A percentile compares a stretch with the other conserved stretches of the same genome.
These are phyloP conservation scores for Falciphora oryzae DNA, from an alignment of 2,329 filamentous ascomycete species.

Conservation along the genomic window DNA sequence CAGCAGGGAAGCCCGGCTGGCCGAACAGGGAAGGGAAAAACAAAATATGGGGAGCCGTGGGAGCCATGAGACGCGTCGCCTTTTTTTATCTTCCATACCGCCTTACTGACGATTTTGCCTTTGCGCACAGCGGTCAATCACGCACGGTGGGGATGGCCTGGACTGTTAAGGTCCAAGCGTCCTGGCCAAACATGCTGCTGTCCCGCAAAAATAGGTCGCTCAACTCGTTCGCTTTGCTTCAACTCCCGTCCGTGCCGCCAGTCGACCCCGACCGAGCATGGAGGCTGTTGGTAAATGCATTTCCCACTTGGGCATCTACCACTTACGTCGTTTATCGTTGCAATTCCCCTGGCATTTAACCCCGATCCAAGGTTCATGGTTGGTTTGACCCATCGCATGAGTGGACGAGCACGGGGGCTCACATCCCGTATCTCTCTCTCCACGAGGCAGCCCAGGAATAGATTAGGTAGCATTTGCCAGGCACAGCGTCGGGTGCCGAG, in stretches of 20 bases:
- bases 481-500: background rate
- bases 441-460: background rate
- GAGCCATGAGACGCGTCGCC: background rate
- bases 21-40: background rate
- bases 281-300: background rate
- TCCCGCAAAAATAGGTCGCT: background rate
- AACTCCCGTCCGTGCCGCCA: background rate
- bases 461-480: background rate
- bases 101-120: background rate
- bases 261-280: background rate
- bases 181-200: background rate
- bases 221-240: background rate
- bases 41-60: background rate
- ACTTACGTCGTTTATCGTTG: background rate
- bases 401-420: background rate
- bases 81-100: slow-evolving; percentile 4
- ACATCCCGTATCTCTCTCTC: background rate
- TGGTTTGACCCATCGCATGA: background rate
- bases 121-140: background rate
- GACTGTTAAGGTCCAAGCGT: background rate
- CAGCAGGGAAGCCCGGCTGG: background rate
- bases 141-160: background rate
- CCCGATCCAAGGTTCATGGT: background rate
- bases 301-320: background rate
- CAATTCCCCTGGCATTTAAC: background rate